A percentile compares a stretch with the other conserved stretches of the same genome.
phyloP scores from a whole-genome alignment of 2,329 filamentous ascomycete genomes.

The Phoma sp. region DNA sequence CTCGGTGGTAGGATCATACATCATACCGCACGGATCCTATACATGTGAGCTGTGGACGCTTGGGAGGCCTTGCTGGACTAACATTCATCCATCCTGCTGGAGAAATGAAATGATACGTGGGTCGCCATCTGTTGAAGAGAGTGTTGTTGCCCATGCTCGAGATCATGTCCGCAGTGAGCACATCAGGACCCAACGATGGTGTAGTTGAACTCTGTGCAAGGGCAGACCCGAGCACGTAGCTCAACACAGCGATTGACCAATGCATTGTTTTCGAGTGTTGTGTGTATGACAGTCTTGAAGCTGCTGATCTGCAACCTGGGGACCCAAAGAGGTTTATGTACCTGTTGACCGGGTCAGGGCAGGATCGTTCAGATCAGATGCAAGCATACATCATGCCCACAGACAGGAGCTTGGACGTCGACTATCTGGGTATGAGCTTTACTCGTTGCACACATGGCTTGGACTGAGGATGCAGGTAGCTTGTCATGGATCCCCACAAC shows the following conservation, averaged over 20 bases:
- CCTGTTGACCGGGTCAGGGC: constrained; percentile 1
- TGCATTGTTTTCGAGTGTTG: constrained; percentile 25
- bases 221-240: constrained; percentile 33
- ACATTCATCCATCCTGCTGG: constrained; percentile 58
- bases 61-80: constrained; percentile 1
- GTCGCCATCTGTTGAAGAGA: constrained; percentile 57
- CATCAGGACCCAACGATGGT: constrained; percentile 25
- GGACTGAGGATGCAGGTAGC: constrained; percentile 23
- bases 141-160: constrained; percentile 52
- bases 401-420: constrained; percentile 17
- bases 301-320: constrained; percentile 7
- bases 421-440: constrained; percentile 22
- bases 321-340: constrained; percentile 23
- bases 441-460: constrained; percentile 10
- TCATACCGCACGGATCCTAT: constrained; percentile 58
- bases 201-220: constrained; percentile 26
- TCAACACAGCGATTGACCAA: constrained; percentile 29
- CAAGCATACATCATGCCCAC: constrained; percentile 25
- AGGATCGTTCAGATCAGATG: constrained; percentile 12
- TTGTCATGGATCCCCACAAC: constrained; percentile 28
- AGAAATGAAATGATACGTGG: constrained; percentile 54
- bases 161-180: constrained; percentile 38
- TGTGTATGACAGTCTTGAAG: constrained; percentile 3
- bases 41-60: constrained; percentile 5
- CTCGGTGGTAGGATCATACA: constrained; percentile 56